Conservation (phyloP, 306 rosid species). For the Castanea crenata region DNA sequence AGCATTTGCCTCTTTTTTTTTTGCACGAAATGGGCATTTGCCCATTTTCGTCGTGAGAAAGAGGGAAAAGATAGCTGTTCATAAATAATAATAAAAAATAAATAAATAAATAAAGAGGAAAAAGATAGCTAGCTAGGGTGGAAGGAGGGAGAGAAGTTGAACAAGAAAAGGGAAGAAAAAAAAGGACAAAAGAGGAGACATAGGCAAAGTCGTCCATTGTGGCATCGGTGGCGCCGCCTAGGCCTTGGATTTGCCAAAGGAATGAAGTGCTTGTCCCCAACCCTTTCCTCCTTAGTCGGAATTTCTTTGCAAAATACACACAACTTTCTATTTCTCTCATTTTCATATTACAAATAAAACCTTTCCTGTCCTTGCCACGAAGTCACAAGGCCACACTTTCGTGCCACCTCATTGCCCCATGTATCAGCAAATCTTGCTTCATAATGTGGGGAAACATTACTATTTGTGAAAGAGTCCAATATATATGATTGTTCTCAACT, state of each 20-base stretch:
- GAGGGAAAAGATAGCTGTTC: too few relatives aligned
- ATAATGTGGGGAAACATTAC: neutral
- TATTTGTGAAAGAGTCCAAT: neutral
- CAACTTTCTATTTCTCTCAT: neutral
- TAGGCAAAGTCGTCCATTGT: constrained; percentile 59
- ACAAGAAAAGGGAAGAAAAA: constrained; percentile 4
- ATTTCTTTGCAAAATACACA: constrained; percentile 22
- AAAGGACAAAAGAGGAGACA: constrained; percentile 43
- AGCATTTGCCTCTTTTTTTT: too few relatives aligned
- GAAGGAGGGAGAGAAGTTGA: neutral
- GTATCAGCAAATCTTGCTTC: neutral
- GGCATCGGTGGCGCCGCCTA: constrained; percentile 65
- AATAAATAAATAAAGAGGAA: neutral
- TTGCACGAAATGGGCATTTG: too few relatives aligned
- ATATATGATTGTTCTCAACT: neutral
- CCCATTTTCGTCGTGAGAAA: too few relatives aligned
- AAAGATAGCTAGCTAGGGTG: neutral
- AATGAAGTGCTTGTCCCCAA: constrained; percentile 62
- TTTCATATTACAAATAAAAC: neutral
- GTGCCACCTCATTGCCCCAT: neutral
- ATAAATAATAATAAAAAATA: too few relatives aligned
- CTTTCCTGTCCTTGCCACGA: neutral
- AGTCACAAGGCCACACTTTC: neutral
- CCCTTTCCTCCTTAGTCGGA: constrained; percentile 35
- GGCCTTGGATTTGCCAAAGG: constrained; percentile 93